Evolutionary conservation across 1,284 basidiomycete genomes (phyloP), one percentile per base, ranked within the genome.

Genomic region (Marasmius oreades): DNA sequence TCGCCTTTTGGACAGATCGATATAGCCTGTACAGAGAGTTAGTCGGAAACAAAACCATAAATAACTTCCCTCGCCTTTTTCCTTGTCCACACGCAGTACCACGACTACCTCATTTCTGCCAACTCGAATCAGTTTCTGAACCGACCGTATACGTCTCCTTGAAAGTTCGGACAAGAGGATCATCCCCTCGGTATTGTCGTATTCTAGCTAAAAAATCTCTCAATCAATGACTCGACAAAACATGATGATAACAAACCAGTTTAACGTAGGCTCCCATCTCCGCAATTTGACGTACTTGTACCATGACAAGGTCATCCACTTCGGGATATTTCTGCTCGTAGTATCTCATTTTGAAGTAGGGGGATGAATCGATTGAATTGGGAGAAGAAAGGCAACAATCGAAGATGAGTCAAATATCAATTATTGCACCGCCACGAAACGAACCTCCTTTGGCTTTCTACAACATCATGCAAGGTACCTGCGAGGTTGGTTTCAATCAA

Each of bases 241-340:
- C 28, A 31, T n/a, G n/a, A n/a, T n/a, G n/a, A n/a, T n/a, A 51
- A 78, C 91, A 66, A 64, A 95, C 93, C 65, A 99, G 82, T 73
- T 98, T 98, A 64, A 99, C 97, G 72, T 99, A 99, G 52, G 97
- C 96, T 55, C 97, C 96, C 95, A 98, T 99, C 75, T 99, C 96
- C 58, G 95, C 95, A 67, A 99, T 99, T 77, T 97, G 93, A 73
- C 93, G 92, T 62, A 99, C 96, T 73, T 98, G 95, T 47, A 98
- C 95, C 95, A 98, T 98, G 73, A 98, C 95, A 60, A 98, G 87
- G 73, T 98, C 93, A 72, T 99, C 96, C 57, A 97, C 92, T 74
- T 94, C 89, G 28, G 88, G 90, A 66, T 90, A 92, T 61, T 84
- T 81, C 67, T 86, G 85, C 69, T 89, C 84, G 69, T 92, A 92